A percentile compares a stretch with the other conserved stretches of the same genome.
Conservation (phyloP, 768 basidiomycete species). For the Gymnopilus dilepis region DNA sequence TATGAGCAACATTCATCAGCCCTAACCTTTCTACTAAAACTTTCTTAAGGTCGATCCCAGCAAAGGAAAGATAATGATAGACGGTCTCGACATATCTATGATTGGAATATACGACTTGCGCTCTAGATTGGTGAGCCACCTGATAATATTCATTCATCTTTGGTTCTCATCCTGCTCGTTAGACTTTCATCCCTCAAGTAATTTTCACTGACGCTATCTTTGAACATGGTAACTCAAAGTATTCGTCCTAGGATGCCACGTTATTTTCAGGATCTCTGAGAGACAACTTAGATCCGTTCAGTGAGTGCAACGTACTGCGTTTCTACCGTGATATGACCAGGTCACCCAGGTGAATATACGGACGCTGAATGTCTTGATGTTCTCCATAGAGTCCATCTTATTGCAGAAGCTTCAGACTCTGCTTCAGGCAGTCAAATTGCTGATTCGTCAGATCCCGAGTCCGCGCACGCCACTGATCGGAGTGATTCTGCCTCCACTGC, state of each 20-base stretch:
- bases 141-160: not conserved
- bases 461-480: slow-evolving; percentile 32
- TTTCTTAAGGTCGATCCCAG: slow-evolving; percentile 68
- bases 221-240: too few relatives aligned
- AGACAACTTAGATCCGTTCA: slow-evolving; percentile 78
- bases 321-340: not conserved
- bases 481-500: slow-evolving; percentile 46
- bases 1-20: slow-evolving; percentile 36
- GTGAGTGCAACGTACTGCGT: slow-evolving; percentile 36
- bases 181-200: slow-evolving; percentile 82
- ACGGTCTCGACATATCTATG: slow-evolving; percentile 85
- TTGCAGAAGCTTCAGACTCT: slow-evolving; percentile 52
- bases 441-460: slow-evolving; percentile 46
- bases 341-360: slow-evolving; percentile 66
- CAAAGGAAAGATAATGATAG: slow-evolving; percentile 76
- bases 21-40: slow-evolving; percentile 8
- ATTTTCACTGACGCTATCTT: too few relatives aligned
- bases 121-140: slow-evolving; percentile 69
- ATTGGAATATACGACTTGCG: slow-evolving; percentile 87
- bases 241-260: slow-evolving; percentile 59
- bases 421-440: slow-evolving; percentile 50
- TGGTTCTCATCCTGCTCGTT: slow-evolving; percentile 33
- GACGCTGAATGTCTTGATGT: slow-evolving; percentile 84
- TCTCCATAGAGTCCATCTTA: slow-evolving; percentile 80
- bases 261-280: slow-evolving; percentile 86